phyloP scores from a whole-genome alignment of 306 rosid species.

The Spatholobus suberectus region DNA sequence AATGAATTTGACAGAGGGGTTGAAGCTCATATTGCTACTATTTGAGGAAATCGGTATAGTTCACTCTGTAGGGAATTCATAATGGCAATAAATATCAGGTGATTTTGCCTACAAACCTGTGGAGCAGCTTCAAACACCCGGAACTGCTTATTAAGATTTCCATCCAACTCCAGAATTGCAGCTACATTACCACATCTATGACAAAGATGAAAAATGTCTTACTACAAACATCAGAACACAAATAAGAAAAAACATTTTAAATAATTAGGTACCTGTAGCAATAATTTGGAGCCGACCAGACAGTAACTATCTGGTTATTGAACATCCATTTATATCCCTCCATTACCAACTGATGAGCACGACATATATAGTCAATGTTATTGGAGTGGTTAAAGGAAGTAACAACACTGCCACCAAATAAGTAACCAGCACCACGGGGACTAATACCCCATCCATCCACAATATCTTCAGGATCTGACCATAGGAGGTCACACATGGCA shows the following conservation, averaged over 20 bases:
- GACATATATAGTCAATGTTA: constrained; percentile 94
- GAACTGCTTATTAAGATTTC: constrained; percentile 85
- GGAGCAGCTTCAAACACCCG: constrained; percentile 97
- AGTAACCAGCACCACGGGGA: constrained; percentile 98
- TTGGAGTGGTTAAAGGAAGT: constrained; percentile 90
- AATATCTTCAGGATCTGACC: constrained; percentile 99
- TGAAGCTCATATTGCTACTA: constrained; percentile 16
- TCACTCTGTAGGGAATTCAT: constrained; percentile 2
- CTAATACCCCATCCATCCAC: constrained; percentile 99
- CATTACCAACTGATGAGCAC: constrained; percentile 99
- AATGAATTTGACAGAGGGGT: neutral
- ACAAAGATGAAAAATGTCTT: constrained; percentile 35
- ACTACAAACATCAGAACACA: constrained; percentile 32
- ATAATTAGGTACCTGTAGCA: constrained; percentile 78
- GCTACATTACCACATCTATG: constrained; percentile 98
- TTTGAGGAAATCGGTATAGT: constrained; percentile 32
- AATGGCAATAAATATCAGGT: constrained; percentile 29
- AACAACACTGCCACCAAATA: constrained; percentile 95
- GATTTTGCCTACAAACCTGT: constrained; percentile 69
- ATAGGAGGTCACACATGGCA: constrained; percentile 97
- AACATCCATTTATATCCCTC: constrained; percentile 99
- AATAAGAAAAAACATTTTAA: constrained; percentile 20
- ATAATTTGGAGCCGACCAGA: constrained; percentile 99
- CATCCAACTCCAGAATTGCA: constrained; percentile 93
- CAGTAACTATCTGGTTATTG: constrained; percentile 95